These are phyloP conservation scores for Cladosporium sp. DNA, from an alignment of 2,329 filamentous ascomycete species.

Conservation along the genomic window DNA sequence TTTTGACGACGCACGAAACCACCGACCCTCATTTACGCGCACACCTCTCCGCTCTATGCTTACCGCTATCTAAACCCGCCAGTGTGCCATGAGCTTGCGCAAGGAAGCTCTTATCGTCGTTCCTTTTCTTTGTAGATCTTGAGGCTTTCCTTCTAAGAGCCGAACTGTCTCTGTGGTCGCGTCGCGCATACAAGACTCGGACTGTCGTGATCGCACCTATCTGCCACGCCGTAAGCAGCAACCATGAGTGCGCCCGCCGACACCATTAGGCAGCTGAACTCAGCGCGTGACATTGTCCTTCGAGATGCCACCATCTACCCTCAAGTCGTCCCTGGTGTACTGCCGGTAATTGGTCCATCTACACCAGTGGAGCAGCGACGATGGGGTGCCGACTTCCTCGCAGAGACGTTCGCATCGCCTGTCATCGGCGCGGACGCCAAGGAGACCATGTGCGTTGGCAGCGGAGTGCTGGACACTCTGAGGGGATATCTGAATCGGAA, in stretches of 20 bases:
- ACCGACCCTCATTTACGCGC: not conserved
- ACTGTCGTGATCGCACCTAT: not conserved
- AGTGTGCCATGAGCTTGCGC: constrained; percentile 3
- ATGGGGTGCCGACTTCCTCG: constrained; percentile 95
- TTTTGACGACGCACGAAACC: not conserved
- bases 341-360: constrained; percentile 80
- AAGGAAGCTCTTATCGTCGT: constrained; percentile 7
- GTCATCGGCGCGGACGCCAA: constrained; percentile 73
- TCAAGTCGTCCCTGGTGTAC: constrained; percentile 83
- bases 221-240: constrained; percentile 1
- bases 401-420: constrained; percentile 94
- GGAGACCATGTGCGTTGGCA: constrained; percentile 50
- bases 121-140: constrained; percentile 11
- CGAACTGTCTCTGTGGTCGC: not conserved
- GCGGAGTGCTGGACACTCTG: constrained; percentile 76
- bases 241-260: constrained; percentile 46
- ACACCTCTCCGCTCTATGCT: not conserved
- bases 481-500: constrained; percentile 41
- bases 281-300: constrained; percentile 84
- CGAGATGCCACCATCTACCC: constrained; percentile 84
- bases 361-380: constrained; percentile 76
- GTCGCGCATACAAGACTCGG: not conserved
- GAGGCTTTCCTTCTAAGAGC: not conserved
- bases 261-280: constrained; percentile 82
- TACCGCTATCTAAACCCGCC: not conserved